phyloP scores from a whole-genome alignment of 495 filamentous ascomycete genomes.

The Aspergillus panamensis region DNA sequence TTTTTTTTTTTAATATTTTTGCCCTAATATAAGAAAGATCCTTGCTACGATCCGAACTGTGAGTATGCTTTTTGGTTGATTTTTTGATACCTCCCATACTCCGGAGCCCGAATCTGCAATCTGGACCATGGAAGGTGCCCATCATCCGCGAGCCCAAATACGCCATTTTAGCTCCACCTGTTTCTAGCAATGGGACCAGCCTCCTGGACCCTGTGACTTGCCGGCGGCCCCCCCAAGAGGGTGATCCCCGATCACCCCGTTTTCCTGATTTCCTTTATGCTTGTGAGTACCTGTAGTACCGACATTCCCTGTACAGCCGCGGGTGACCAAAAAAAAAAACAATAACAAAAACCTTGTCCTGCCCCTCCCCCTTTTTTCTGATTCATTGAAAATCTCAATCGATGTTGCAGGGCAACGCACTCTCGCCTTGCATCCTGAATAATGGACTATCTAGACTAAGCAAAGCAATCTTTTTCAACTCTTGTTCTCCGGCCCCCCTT shows the following conservation, averaged over 20 bases:
- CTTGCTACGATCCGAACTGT: too few relatives aligned
- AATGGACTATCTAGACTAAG: too few relatives aligned
- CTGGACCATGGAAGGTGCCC: background rate
- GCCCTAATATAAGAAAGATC: too few relatives aligned
- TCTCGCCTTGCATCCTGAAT: background rate
- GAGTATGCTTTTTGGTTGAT: too few relatives aligned
- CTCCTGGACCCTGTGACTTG: conserved; percentile 1
- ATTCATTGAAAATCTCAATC: too few relatives aligned
- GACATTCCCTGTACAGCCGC: background rate
- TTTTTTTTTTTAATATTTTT: too few relatives aligned
- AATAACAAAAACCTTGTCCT: background rate
- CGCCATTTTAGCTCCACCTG: background rate
- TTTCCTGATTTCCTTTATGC: background rate
- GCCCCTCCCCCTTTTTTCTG: conserved; percentile 23
- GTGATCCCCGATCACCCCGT: conserved; percentile 4
- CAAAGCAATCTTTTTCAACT: background rate
- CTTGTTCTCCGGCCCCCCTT: conserved; percentile 18
- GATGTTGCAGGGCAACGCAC: background rate
- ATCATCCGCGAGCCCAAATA: background rate
- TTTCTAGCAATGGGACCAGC: conserved; percentile 9
- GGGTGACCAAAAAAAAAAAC: background rate
- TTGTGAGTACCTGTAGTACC: background rate
- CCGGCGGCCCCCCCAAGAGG: background rate
- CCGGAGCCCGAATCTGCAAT: background rate
- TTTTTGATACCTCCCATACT: background rate